Evolutionary conservation across 495 filamentous ascomycete genomes (phyloP), one percentile per base, ranked within the genome.

Genomic region (Hyphodiscus hymeniophilus): DNA sequence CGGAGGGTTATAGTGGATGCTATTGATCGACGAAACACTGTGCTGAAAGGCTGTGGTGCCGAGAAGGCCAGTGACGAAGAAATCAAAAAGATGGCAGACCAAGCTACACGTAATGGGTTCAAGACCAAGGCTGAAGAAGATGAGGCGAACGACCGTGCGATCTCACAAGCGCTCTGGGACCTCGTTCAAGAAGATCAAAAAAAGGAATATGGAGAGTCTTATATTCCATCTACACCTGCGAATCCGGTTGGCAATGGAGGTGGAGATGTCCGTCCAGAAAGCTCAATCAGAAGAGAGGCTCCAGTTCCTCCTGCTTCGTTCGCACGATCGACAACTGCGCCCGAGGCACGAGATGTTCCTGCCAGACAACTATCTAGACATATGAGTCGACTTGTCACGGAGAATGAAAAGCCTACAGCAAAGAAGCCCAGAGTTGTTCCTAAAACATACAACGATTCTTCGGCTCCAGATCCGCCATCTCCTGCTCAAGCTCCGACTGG

Each of bases 131-230:
- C 87, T 0, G 87, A 94, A 56, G 86, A 92, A 56, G 89, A 95
- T 43, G 83, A 89, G 54, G 91, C 87, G 1, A 91, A 95, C 51
- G 87, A 96, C 38, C 73, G 75, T 16, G 90, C 91, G n/a, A 95
- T 95, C 54, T 74, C 87, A 47, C 78, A 89, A 54, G 91, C 89
- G 0, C 75, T 91, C 21, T 88, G 85, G 66, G 91, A 97, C 45
- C 66, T 97, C 8, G 83, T 94, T 23, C 82, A 90, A 56, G 84
- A 90, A 54, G 91, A 96, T 54, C 76, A 83, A 45, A 55, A 55
- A 34, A 77, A 75, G 60, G 83, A 79, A 59, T 78, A 85, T 48
- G 83, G 84, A 3, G 64, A 71, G 17, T 70, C 68, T 0, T 89
- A 88, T 55, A 67, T 87, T 3, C 75, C 76, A 1, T 77, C 82